A percentile compares a stretch with the other conserved stretches of the same genome.
Conservation (phyloP, 2,329 filamentous ascomycete species). For the Talaromyces rugulosus region DNA sequence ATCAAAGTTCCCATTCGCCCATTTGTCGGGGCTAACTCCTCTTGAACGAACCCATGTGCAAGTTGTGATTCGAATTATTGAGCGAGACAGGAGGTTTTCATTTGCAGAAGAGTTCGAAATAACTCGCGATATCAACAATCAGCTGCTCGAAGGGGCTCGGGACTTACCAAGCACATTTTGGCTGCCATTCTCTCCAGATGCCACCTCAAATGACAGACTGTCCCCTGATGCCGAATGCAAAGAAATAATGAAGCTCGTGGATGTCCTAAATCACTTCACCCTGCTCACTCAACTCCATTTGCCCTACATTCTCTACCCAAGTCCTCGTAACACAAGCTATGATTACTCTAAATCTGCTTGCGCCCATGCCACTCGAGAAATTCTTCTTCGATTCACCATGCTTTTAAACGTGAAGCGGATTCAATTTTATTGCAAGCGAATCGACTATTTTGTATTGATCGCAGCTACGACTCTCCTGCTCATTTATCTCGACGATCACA, state of each 20-base stretch:
- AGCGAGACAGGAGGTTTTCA: conserved; percentile 37
- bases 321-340: background rate
- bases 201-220: background rate
- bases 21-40: conserved; percentile 30
- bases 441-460: conserved; percentile 6
- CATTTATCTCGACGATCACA: conserved; percentile 1
- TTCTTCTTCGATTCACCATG: conserved; percentile 4
- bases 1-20: conserved; percentile 44
- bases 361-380: background rate
- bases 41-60: conserved; percentile 45
- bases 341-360: conserved; percentile 4
- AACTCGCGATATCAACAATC: conserved; percentile 3
- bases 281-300: conserved; percentile 6
- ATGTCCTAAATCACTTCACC: background rate
- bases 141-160: conserved; percentile 1
- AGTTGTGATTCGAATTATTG: conserved; percentile 44
- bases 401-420: background rate
- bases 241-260: background rate
- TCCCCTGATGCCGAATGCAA: background rate
- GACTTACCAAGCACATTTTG: background rate
- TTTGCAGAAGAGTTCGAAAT: background rate
- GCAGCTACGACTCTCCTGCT: conserved; percentile 4
- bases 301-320: background rate
- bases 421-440: background rate
- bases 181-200: background rate